Percentiles rank a stretch among this genome's conserved stretches.
These are phyloP conservation scores for Arthrobotrys sinensis DNA, from an alignment of 2,329 filamentous ascomycete genomes.

Conservation along the genomic window DNA sequence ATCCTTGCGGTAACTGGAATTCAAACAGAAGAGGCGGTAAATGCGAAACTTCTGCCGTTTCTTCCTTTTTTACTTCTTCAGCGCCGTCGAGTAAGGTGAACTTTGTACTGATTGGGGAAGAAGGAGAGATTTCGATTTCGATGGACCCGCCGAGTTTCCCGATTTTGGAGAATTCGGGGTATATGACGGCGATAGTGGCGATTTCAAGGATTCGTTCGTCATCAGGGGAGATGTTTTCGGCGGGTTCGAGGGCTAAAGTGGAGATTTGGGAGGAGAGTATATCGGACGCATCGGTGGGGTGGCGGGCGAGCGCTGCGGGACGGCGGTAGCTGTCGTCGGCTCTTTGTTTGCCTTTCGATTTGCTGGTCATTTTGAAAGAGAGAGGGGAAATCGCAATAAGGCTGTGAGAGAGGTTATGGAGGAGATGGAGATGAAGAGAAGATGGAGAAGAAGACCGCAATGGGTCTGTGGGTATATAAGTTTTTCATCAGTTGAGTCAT, in stretches of 20 bases:
- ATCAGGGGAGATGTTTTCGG: slow-evolving; percentile 65
- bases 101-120: slow-evolving; percentile 58
- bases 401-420: background rate
- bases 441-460: slow-evolving; percentile 1
- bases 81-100: slow-evolving; percentile 73
- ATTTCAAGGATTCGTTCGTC: slow-evolving; percentile 75
- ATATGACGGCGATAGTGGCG: slow-evolving; percentile 76
- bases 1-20: slow-evolving; percentile 74
- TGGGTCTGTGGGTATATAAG: background rate
- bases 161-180: slow-evolving; percentile 76
- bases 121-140: slow-evolving; percentile 62
- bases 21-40: slow-evolving; percentile 74
- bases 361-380: slow-evolving; percentile 27
- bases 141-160: slow-evolving; percentile 71
- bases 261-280: slow-evolving; percentile 50
- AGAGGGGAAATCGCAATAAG: background rate
- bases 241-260: slow-evolving; percentile 42
- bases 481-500: slow-evolving; percentile 43
- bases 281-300: slow-evolving; percentile 34
- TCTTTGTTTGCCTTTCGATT: slow-evolving; percentile 49
- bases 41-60: slow-evolving; percentile 66
- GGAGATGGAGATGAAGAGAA: background rate
- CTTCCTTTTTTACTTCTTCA: slow-evolving; percentile 65
- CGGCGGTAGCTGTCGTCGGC: slow-evolving; percentile 23
- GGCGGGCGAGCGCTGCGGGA: slow-evolving; percentile 14